These are phyloP conservation scores for Fusarium praegraminearum DNA, from an alignment of 2,329 filamentous ascomycete genomes.

Conservation along the genomic window DNA sequence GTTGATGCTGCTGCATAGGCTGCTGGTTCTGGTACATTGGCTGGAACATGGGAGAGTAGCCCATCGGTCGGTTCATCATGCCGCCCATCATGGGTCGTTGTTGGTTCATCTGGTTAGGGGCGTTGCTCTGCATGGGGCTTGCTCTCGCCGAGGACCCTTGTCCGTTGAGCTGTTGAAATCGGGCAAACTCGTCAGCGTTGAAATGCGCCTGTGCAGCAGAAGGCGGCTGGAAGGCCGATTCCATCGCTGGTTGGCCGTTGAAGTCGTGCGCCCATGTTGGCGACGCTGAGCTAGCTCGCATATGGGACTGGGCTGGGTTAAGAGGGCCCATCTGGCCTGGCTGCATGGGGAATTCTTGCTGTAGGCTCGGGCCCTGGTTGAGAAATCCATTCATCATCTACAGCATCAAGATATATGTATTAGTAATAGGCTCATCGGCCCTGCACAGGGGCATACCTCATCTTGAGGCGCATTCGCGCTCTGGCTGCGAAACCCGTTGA, in stretches of 20 bases:
- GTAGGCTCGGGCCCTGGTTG: constrained; percentile 76
- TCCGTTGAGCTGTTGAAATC: constrained; percentile 81
- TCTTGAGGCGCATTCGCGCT: constrained; percentile 78
- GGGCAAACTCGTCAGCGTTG: constrained; percentile 85
- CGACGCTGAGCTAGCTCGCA: constrained; percentile 66
- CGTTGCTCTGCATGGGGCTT: constrained; percentile 69
- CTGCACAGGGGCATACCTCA: constrained; percentile 64
- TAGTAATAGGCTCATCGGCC: constrained; percentile 46
- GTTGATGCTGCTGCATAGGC: constrained; percentile 60
- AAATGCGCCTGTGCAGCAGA: constrained; percentile 71
- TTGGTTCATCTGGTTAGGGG: constrained; percentile 62
- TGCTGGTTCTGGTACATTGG: constrained; percentile 60
- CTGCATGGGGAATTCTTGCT: constrained; percentile 66
- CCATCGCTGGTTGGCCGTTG: constrained; percentile 74
- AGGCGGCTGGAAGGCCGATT: constrained; percentile 73
- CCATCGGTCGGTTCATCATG: constrained; percentile 65
- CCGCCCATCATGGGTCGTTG: constrained; percentile 73
- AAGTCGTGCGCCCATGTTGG: constrained; percentile 68
- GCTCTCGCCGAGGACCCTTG: constrained; percentile 64
- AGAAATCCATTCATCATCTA: constrained; percentile 96
- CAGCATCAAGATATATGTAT: constrained; percentile 35
- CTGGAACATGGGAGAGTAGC: constrained; percentile 66
- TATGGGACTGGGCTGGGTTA: constrained; percentile 63
- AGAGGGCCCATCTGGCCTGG: constrained; percentile 60
- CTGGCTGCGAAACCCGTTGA: constrained; percentile 82